phyloP scores from a whole-genome alignment of 495 filamentous ascomycete genomes.

The Beverwykella pulmonaria region DNA sequence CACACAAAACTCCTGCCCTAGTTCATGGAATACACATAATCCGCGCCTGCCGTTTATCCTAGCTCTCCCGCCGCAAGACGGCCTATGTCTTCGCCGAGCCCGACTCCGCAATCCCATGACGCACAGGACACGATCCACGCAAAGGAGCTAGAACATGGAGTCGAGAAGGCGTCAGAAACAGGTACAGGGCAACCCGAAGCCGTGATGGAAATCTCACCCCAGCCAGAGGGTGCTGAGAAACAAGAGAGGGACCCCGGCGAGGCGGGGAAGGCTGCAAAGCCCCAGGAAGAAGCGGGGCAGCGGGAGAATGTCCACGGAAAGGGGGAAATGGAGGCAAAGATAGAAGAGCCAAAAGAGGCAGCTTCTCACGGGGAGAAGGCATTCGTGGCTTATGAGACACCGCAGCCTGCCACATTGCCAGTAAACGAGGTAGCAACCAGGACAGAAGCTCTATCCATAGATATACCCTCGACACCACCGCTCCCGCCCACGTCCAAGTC shows the following conservation, averaged over 20 bases:
- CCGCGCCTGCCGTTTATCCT: background rate
- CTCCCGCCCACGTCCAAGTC: constrained; percentile 23
- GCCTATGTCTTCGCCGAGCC: constrained; percentile 36
- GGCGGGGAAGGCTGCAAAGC: constrained; percentile 19
- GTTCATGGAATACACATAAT: constrained; percentile 22
- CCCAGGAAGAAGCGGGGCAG: constrained; percentile 2
- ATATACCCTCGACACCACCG: constrained; percentile 31
- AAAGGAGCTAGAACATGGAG: constrained; percentile 14
- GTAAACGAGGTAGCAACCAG: constrained; percentile 7
- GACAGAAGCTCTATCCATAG: background rate
- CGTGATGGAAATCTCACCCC: background rate
- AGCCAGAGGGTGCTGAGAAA: background rate
- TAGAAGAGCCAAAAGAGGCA: background rate
- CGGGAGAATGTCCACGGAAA: background rate
- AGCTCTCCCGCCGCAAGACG: constrained; percentile 22
- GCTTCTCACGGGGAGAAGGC: too few species aligned
- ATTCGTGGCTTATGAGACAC: background rate
- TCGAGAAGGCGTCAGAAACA: background rate
- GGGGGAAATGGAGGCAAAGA: background rate
- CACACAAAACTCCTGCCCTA: background rate
- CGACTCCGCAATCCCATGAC: constrained; percentile 28
- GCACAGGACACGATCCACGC: constrained; percentile 7
- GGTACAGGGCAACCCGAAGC: background rate
- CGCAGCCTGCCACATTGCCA: background rate
- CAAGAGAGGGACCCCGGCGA: background rate